Percentiles rank a stretch among this genome's conserved stretches.
Conservation (phyloP, 2,329 filamentous ascomycete species). For the Mycosphaerella sp. region DNA sequence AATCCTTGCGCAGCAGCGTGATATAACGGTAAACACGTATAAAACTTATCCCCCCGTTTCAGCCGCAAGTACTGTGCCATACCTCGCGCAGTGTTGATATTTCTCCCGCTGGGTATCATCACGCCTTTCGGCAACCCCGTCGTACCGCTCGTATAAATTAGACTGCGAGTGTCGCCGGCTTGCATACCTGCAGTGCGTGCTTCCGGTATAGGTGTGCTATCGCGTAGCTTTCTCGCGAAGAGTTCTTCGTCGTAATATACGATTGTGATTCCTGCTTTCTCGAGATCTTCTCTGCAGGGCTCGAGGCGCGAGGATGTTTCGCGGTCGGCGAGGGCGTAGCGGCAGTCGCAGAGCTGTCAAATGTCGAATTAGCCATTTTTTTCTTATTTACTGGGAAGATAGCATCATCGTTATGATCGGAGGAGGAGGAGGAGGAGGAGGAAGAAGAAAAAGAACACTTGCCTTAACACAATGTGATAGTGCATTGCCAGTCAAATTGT, state of each 20-base stretch:
- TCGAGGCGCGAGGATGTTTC: constrained; percentile 23
- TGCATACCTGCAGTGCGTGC: constrained; percentile 14
- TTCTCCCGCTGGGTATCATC: constrained; percentile 23
- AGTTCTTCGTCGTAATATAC: constrained; percentile 26
- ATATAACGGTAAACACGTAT: constrained; percentile 70
- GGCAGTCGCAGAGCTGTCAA: constrained; percentile 22
- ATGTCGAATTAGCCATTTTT: not conserved
- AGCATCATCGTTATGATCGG: no score
- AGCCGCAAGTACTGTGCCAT: constrained; percentile 52
- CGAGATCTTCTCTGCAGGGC: constrained; percentile 22
- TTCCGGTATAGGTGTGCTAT: constrained; percentile 24
- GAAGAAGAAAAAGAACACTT: not conserved
- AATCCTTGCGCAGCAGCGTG: constrained; percentile 72
- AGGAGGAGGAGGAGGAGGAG: no score
- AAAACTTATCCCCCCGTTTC: constrained; percentile 50
- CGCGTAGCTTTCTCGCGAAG: constrained; percentile 7
- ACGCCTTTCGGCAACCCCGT: constrained; percentile 42
- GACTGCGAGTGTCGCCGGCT: constrained; percentile 52
- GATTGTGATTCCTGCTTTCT: constrained; percentile 17
- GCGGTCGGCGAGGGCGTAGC: constrained; percentile 25
- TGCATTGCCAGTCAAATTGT: constrained; percentile 31
- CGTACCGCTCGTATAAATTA: constrained; percentile 80
- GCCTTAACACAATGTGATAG: constrained; percentile 35
- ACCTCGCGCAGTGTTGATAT: constrained; percentile 50
- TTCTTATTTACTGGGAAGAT: no score